Percentiles rank a stretch among this genome's conserved stretches.
phyloP scores from a whole-genome alignment of 2,329 filamentous ascomycete species.

The Diaporthe sp. region DNA sequence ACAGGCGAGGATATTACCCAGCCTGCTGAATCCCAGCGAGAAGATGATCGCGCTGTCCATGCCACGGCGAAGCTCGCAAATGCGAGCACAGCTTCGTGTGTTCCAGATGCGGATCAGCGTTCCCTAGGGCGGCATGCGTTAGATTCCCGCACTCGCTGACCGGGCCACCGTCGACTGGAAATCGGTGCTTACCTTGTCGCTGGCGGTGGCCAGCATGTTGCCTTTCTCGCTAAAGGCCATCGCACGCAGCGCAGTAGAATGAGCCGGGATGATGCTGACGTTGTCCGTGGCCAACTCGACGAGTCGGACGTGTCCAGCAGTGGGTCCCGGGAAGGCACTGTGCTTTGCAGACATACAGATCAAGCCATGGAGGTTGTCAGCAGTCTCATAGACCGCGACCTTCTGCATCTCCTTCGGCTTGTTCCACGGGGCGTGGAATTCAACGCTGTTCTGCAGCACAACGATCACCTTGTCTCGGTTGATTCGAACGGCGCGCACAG shows the following conservation, averaged over 20 bases:
- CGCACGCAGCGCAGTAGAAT: conserved; percentile 81
- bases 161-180: not conserved
- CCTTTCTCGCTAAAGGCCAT: conserved; percentile 84
- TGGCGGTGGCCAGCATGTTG: conserved; percentile 86
- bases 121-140: conserved; percentile 59
- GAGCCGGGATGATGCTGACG: conserved; percentile 93
- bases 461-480: conserved; percentile 82
- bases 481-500: conserved; percentile 83
- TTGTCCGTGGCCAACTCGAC: conserved; percentile 82
- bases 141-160: not conserved
- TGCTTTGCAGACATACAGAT: conserved; percentile 80
- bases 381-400: conserved; percentile 83
- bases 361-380: conserved; percentile 84
- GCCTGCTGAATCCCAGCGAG: conserved; percentile 88
- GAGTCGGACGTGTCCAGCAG: conserved; percentile 87
- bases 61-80: conserved; percentile 88
- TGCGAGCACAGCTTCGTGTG: conserved; percentile 80
- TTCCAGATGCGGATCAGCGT: conserved; percentile 90
- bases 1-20: conserved; percentile 82
- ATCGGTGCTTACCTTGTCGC: conserved; percentile 70
- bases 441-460: conserved; percentile 83
- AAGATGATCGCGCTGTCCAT: conserved; percentile 90
- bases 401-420: conserved; percentile 55
- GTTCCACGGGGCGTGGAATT: conserved; percentile 79
- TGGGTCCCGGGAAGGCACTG: conserved; percentile 88